These are phyloP conservation scores for Polyporus tsugae DNA, from an alignment of 1,284 basidiomycete genomes.

Conservation along the genomic window DNA sequence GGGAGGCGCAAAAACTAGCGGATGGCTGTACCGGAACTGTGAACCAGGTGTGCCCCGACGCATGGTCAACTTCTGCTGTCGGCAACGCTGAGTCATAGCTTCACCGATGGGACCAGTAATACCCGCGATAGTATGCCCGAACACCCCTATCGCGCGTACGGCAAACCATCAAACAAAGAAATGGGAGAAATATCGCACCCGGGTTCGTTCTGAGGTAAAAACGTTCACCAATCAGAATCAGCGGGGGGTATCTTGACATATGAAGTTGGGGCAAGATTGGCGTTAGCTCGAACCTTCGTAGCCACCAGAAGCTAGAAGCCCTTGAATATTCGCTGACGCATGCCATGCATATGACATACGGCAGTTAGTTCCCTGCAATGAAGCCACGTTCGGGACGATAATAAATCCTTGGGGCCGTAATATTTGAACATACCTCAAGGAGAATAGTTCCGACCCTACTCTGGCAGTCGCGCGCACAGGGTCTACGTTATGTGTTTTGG, in stretches of 20 bases:
- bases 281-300: neutral
- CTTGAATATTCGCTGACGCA: neutral
- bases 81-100: neutral
- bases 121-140: neutral
- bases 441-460: neutral
- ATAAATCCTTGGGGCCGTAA: neutral
- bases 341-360: neutral
- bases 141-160: neutral
- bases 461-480: neutral
- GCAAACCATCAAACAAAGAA: neutral
- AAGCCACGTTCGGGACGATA: neutral
- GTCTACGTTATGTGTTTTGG: neutral
- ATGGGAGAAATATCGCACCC: neutral
- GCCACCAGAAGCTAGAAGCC: neutral
- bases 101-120: neutral
- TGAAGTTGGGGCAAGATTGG: neutral
- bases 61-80: neutral
- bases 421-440: neutral
- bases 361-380: neutral
- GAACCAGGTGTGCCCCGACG: no score
- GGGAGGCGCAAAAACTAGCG: neutral
- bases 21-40: neutral
- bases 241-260: no score
- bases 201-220: neutral
- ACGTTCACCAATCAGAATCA: neutral